Percentiles rank a stretch among this genome's conserved stretches.
phyloP scores from a whole-genome alignment of 2,329 filamentous ascomycete genomes.

The Fusarium sp. region DNA sequence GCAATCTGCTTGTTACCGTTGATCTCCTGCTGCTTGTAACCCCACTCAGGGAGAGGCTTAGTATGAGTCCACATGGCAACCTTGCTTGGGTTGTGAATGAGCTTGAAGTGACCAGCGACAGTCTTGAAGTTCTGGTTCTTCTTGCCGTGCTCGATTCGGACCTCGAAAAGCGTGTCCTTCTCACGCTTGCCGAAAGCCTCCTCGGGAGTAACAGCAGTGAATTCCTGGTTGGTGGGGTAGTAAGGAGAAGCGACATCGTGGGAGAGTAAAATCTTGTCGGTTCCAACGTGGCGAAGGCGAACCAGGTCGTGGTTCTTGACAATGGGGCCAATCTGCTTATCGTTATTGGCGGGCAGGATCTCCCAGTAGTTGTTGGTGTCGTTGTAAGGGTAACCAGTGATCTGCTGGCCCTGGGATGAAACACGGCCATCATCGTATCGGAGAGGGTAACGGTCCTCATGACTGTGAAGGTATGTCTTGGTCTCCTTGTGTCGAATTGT shows the following conservation, averaged over 20 bases:
- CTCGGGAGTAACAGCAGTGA: conserved; percentile 81
- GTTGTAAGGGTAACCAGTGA: conserved; percentile 97
- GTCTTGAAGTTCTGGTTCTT: conserved; percentile 85
- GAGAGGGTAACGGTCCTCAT: conserved; percentile 87
- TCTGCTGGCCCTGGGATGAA: conserved; percentile 96
- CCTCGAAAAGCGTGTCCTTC: conserved; percentile 93
- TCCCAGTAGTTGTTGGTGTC: conserved; percentile 99
- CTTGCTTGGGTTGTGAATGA: conserved; percentile 92
- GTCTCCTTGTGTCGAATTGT: conserved; percentile 96
- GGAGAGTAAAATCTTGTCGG: conserved; percentile 85
- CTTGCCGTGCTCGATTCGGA: conserved; percentile 90
- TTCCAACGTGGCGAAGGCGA: conserved; percentile 86
- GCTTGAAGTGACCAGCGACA: conserved; percentile 92
- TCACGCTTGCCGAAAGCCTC: conserved; percentile 77
- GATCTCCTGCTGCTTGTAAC: conserved; percentile 96
- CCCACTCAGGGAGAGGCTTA: conserved; percentile 96
- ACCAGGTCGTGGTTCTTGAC: conserved; percentile 88
- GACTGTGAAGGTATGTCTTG: conserved; percentile 94
- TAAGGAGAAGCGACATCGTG: conserved; percentile 98
- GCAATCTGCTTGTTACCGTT: conserved; percentile 98
- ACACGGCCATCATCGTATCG: conserved; percentile 97
- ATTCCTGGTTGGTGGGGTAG: conserved; percentile 98
- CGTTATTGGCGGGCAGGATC: conserved; percentile 76
- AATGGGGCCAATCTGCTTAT: conserved; percentile 66
- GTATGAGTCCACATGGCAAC: conserved; percentile 99